These are phyloP conservation scores for Pulveroboletus ravenelii DNA, from an alignment of 768 basidiomycete genomes.

Conservation along the genomic window DNA sequence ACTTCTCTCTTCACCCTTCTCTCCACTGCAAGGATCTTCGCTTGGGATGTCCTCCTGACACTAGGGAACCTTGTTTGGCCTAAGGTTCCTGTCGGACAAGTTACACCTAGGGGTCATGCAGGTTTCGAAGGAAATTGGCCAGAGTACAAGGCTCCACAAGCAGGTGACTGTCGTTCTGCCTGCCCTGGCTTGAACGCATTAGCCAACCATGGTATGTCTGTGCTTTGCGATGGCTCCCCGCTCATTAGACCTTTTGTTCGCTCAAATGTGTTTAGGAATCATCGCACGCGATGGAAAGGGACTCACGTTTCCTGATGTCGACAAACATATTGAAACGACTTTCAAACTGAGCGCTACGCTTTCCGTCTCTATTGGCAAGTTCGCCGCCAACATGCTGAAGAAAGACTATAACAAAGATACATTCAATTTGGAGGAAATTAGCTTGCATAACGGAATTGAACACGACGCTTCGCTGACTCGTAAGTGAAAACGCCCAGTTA, in stretches of 20 bases:
- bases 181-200: constrained; percentile 75
- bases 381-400: constrained; percentile 51
- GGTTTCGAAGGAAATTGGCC: constrained; percentile 66
- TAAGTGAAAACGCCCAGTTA: constrained; percentile 1
- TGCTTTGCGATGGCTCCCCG: constrained; percentile 39
- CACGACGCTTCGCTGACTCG: constrained; percentile 17
- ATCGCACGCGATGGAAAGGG: constrained; percentile 60
- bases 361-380: constrained; percentile 57
- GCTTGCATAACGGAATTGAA: background rate
- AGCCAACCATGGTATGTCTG: constrained; percentile 69
- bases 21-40: background rate
- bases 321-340: constrained; percentile 39
- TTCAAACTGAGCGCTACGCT: constrained; percentile 71
- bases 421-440: constrained; percentile 51
- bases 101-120: constrained; percentile 48
- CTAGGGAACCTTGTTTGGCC: constrained; percentile 11
- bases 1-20: constrained; percentile 1
- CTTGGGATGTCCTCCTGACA: constrained; percentile 14
- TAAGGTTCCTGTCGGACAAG: constrained; percentile 42
- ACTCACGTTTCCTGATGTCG: constrained; percentile 51
- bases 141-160: constrained; percentile 51
- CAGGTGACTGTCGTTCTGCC: constrained; percentile 62
- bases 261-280: constrained; percentile 25
- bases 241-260: background rate
- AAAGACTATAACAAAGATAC: constrained; percentile 52